Conservation (phyloP, 2,329 filamentous ascomycete species). For the Aphanoascus verrucosus region DNA sequence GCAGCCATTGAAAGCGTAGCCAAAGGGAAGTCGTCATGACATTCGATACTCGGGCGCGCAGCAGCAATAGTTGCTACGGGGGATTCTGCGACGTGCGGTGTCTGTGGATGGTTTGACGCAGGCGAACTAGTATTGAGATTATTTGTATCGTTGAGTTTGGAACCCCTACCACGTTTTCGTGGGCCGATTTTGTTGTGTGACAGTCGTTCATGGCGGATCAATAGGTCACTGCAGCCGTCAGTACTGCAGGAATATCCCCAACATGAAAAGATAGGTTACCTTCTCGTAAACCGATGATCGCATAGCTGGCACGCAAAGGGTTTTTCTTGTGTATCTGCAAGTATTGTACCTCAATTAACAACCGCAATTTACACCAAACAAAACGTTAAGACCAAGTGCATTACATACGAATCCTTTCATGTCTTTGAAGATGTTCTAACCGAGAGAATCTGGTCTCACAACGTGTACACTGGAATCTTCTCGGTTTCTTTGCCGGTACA, state of each 20-base stretch:
- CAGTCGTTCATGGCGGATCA: conserved; percentile 41
- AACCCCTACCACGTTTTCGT: conserved; percentile 25
- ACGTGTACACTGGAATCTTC: conserved; percentile 30
- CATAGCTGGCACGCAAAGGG: conserved; percentile 41
- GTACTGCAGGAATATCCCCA: neutral
- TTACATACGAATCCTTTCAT: conserved; percentile 29
- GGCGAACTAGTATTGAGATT: neutral
- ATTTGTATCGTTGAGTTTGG: conserved; percentile 18
- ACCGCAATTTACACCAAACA: neutral
- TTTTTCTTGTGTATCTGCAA: conserved; percentile 39
- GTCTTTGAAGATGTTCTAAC: conserved; percentile 41
- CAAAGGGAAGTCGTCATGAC: conserved; percentile 24
- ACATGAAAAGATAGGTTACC: conserved; percentile 25
- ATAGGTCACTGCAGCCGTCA: conserved; percentile 31
- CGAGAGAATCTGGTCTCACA: conserved; percentile 39
- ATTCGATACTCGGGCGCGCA: conserved; percentile 3
- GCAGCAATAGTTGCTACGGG: neutral
- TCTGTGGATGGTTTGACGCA: conserved; percentile 20
- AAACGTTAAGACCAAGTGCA: neutral
- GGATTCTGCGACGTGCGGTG: neutral
- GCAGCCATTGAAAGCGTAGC: conserved; percentile 34
- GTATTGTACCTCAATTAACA: neutral
- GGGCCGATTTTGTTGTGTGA: conserved; percentile 34
- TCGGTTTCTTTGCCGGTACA: conserved; percentile 9
- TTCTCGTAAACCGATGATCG: conserved; percentile 39